Evolutionary conservation across 1,284 basidiomycete species (phyloP).

Genomic region (Gymnopus androsaceus): DNA sequence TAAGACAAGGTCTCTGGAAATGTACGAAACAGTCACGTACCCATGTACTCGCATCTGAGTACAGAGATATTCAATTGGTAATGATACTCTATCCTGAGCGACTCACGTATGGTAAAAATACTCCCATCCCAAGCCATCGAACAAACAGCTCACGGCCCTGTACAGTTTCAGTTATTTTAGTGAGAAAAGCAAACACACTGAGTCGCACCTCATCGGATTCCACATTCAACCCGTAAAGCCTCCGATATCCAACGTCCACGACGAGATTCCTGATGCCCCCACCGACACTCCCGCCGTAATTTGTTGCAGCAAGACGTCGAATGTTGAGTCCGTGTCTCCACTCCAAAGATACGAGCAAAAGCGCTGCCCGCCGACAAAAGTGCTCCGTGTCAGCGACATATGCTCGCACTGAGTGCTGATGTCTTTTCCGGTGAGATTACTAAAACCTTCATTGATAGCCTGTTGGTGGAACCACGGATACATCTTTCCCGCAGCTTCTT

Average conservation of each 20-base stretch:
- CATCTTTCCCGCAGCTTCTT: slow-evolving; percentile 41
- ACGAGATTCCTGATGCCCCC: slow-evolving; percentile 40
- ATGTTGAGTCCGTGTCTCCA: slow-evolving; percentile 38
- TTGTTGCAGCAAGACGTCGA: slow-evolving; percentile 40
- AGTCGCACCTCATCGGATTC: slow-evolving; percentile 34
- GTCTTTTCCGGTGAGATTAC: slow-evolving; percentile 15
- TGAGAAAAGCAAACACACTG: too few relatives aligned
- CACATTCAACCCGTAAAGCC: slow-evolving; percentile 40
- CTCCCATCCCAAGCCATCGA: slow-evolving; percentile 42
- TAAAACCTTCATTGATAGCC: slow-evolving; percentile 20
- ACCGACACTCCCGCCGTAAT: slow-evolving; percentile 40
- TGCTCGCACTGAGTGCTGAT: slow-evolving; percentile 31
- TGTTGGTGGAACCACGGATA: slow-evolving; percentile 45
- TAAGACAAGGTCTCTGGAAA: background rate
- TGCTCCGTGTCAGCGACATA: slow-evolving; percentile 44
- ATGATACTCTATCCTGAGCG: too few relatives aligned
- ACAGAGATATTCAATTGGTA: background rate
- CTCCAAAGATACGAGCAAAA: slow-evolving; percentile 46
- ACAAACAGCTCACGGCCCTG: slow-evolving; percentile 41
- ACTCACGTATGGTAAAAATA: slow-evolving; percentile 43
- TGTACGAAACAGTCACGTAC: slow-evolving; percentile 21
- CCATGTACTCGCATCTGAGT: slow-evolving; percentile 44
- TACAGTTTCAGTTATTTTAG: background rate
- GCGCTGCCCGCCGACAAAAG: slow-evolving; percentile 41
- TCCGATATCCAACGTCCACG: slow-evolving; percentile 45